Percentiles rank a stretch among this genome's conserved stretches.
phyloP scores from a whole-genome alignment of 805 yeast species.

The Saccharomycopsis sp. region DNA sequence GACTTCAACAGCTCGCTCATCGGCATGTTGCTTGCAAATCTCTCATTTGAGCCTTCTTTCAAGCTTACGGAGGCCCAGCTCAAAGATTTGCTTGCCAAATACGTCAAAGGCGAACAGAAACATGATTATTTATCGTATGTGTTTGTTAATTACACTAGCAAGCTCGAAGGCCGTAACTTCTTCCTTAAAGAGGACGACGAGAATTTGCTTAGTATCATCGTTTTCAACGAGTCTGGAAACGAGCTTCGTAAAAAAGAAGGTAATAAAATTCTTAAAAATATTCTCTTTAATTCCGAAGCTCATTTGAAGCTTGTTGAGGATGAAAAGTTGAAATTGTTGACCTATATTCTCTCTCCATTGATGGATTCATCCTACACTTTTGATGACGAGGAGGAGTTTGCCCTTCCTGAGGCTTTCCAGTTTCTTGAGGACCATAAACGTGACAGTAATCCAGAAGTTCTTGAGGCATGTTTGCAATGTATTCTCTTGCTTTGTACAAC shows the following conservation, averaged over 20 bases:
- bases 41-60: slow-evolving; percentile 53
- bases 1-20: slow-evolving; percentile 72
- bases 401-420: slow-evolving; percentile 84
- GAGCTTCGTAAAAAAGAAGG: slow-evolving; percentile 85
- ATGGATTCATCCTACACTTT: slow-evolving; percentile 67
- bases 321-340: slow-evolving; percentile 63
- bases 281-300: slow-evolving; percentile 68
- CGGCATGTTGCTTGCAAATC: slow-evolving; percentile 77
- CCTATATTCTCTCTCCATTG: slow-evolving; percentile 75
- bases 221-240: slow-evolving; percentile 72
- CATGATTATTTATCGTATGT: slow-evolving; percentile 82
- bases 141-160: slow-evolving; percentile 85
- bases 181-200: slow-evolving; percentile 73
- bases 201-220: slow-evolving; percentile 66
- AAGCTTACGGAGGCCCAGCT: slow-evolving; percentile 43
- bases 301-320: slow-evolving; percentile 58
- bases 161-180: slow-evolving; percentile 64
- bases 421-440: slow-evolving; percentile 68
- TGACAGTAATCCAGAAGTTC: slow-evolving; percentile 63
- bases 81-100: slow-evolving; percentile 83
- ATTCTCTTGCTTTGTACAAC: slow-evolving; percentile 75
- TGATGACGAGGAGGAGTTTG: slow-evolving; percentile 78
- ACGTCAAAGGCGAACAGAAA: slow-evolving; percentile 69
- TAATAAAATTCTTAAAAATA: slow-evolving; percentile 86
- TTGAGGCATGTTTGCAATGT: slow-evolving; percentile 71